Evolutionary conservation across 306 rosid genomes (phyloP), one percentile per base, ranked within the genome.

Genomic region (Lupinus albus): DNA sequence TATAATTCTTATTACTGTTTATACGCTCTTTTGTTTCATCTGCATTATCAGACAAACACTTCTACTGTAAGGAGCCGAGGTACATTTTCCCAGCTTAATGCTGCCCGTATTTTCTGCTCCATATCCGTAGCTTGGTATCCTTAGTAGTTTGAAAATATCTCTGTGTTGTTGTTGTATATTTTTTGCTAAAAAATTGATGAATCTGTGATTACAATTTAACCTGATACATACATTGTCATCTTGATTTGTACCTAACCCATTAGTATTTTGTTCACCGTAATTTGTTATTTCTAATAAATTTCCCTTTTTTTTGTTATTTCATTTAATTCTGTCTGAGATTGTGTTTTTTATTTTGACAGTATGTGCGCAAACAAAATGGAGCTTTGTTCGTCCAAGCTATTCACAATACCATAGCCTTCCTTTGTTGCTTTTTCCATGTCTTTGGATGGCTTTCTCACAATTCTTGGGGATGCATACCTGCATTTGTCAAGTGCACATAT

Each of bases 331-430:
- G 30, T 20, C 33, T 69, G 64, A 44, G 4, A 11, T 74, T 48
- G 2, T 54, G 30, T 6, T 17, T 63, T 55, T 25, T 47, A 76
- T 69, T 60, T 70, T 56, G 41, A n/a, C 61, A 60, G 75, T 11
- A 51, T 67, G 51, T 12, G 32, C 25, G 72, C 25, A 67, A 62
- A 15, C 54, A 47, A 54, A 57, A 62, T 36, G 67, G 50, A 76
- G 81, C 47, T 53, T 45, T 53, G 21, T 47, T 11, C 47, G 0
- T 2, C 6, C 8, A 47, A 61, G 4, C 0, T 25, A 25, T 25
- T 25, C n/a, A n/a, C n/a, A 25, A 2, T 4, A 25, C 28, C 28
- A 25, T 25, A 25, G 28, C 1, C 28, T 45, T 54, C 42, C 50
- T 9, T 35, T 25, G 55, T 59, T 48, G 28, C 33, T 32, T 65